Conservation (phyloP, 768 basidiomycete species). For the Termitomyces sp. region DNA sequence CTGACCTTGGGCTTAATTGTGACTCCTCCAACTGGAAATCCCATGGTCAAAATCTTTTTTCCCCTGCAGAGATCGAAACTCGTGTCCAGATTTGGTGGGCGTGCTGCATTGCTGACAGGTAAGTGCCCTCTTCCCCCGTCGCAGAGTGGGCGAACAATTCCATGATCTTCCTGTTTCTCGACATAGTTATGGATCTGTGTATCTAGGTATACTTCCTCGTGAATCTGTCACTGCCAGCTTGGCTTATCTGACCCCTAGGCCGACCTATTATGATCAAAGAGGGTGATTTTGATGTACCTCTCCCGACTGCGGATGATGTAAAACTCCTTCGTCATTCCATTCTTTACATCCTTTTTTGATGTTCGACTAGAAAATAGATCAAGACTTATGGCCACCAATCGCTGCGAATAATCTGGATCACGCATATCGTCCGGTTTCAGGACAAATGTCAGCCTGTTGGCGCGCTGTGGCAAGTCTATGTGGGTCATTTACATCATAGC, state of each 20-base stretch:
- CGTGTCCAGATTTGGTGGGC: conserved; percentile 81
- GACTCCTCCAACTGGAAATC: conserved; percentile 74
- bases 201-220: conserved; percentile 51
- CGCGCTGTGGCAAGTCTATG: conserved; percentile 56
- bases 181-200: conserved; percentile 63
- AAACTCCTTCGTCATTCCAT: conserved; percentile 4
- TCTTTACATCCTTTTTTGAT: conserved; percentile 3
- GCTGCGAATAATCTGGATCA: conserved; percentile 33
- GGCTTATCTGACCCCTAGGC: conserved; percentile 31
- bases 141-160: neutral
- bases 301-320: conserved; percentile 56
- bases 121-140: conserved; percentile 12
- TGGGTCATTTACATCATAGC: conserved; percentile 25
- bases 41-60: conserved; percentile 58
- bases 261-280: conserved; percentile 69
- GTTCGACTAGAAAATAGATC: conserved; percentile 51
- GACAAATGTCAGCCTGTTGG: conserved; percentile 51
- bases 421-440: conserved; percentile 45
- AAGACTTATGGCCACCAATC: conserved; percentile 50
- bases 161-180: neutral
- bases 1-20: conserved; percentile 79
- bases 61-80: conserved; percentile 61
- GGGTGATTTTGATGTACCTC: conserved; percentile 63
- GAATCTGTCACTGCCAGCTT: conserved; percentile 3
- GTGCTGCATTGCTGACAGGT: conserved; percentile 72